phyloP scores from a whole-genome alignment of 2,329 filamentous ascomycete species.

The Penicillium sp. region DNA sequence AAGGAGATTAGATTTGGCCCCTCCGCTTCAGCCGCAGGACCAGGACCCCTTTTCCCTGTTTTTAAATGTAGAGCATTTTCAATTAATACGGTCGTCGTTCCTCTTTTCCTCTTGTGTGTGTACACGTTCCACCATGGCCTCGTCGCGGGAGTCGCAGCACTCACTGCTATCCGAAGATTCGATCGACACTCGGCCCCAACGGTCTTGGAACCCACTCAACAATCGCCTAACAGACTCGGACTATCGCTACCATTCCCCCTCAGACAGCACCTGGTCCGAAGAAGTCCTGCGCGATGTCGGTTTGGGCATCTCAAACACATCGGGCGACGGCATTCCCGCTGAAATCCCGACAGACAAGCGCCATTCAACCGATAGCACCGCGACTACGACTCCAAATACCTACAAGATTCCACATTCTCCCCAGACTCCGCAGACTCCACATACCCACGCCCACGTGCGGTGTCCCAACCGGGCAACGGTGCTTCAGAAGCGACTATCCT shows the following conservation, averaged over 20 bases:
- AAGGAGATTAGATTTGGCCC: not conserved
- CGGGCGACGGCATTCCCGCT: slow-evolving; percentile 6
- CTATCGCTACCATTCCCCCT: slow-evolving; percentile 7
- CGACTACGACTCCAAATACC: not conserved
- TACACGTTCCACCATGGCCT: slow-evolving; percentile 7
- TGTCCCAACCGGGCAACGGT: slow-evolving; percentile 27
- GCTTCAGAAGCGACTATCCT: slow-evolving; percentile 27
- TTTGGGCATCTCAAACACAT: slow-evolving; percentile 14
- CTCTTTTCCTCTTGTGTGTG: not conserved
- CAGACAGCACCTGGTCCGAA: slow-evolving; percentile 13
- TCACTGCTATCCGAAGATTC: slow-evolving; percentile 13
- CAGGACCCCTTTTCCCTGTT: not conserved
- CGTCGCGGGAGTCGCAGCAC: slow-evolving; percentile 13
- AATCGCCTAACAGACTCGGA: slow-evolving; percentile 9
- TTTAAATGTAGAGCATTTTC: not conserved
- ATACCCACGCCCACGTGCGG: slow-evolving; percentile 7
- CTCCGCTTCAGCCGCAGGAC: not conserved
- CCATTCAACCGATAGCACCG: slow-evolving; percentile 3
- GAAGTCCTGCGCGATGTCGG: slow-evolving; percentile 16
- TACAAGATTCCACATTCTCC: not conserved
- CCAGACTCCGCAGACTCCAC: slow-evolving; percentile 6
- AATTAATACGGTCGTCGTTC: not conserved
- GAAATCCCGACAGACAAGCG: not conserved
- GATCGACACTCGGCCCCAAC: slow-evolving; percentile 10
- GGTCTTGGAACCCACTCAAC: slow-evolving; percentile 16